phyloP scores from a whole-genome alignment of 768 basidiomycete species.

The Boletus sp. region DNA sequence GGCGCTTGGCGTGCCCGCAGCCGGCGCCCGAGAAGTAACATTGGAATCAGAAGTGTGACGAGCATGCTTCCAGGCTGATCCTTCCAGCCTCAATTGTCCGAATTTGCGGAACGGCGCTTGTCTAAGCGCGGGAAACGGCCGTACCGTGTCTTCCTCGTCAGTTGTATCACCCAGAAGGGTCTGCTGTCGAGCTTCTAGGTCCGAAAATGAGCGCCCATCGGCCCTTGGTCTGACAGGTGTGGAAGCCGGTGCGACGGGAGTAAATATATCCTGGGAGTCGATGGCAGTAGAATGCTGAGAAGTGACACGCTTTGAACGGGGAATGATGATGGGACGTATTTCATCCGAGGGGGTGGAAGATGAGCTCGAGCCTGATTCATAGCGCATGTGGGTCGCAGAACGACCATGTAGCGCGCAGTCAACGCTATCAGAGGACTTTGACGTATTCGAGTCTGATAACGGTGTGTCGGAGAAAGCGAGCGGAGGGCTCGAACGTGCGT shows the following conservation, averaged over 20 bases:
- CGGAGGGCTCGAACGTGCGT: conserved; percentile 12
- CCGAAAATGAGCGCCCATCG: conserved; percentile 10
- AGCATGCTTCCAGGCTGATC: conserved; percentile 14
- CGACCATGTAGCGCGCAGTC: conserved; percentile 4
- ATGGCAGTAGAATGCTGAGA: conserved; percentile 24
- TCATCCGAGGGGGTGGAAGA: conserved; percentile 38
- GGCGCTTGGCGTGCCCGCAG: not conserved
- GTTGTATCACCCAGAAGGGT: conserved; percentile 26
- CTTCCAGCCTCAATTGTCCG: conserved; percentile 26
- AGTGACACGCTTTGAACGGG: conserved; percentile 37
- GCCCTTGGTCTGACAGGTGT: conserved; percentile 25
- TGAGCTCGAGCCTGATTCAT: conserved; percentile 32
- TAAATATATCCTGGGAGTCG: conserved; percentile 28
- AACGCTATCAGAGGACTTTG: conserved; percentile 2
- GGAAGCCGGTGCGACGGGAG: conserved; percentile 43
- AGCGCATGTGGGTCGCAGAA: conserved; percentile 8
- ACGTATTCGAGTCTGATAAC: conserved; percentile 5
- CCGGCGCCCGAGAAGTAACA: conserved; percentile 1
- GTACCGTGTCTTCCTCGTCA: conserved; percentile 28
- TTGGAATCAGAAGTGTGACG: conserved; percentile 26
- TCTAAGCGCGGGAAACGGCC: conserved; percentile 21
- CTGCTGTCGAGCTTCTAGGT: conserved; percentile 12
- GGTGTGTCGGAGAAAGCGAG: conserved; percentile 15
- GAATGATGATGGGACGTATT: conserved; percentile 32
- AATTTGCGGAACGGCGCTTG: conserved; percentile 18